Percentiles rank a stretch among this genome's conserved stretches.
Conservation (phyloP, 306 rosid species). For the Trichosanthes cucumerina region DNA sequence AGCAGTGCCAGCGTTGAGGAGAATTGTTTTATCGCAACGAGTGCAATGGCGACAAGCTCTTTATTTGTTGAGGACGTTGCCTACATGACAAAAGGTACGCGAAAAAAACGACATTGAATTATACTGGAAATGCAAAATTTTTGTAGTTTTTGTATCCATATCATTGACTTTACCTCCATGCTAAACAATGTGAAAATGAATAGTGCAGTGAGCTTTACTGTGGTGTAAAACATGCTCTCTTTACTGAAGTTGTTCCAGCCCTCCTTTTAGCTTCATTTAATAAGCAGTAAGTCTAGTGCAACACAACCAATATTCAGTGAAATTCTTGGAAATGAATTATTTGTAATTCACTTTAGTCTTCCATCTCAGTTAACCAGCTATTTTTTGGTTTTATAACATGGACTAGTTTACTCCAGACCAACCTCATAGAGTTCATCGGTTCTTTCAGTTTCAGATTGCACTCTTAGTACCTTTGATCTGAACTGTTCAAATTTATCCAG, state of each 20-base stretch:
- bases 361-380: too few species aligned
- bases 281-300: neutral
- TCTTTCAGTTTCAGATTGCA: too few species aligned
- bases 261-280: neutral
- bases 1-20: conserved; percentile 47
- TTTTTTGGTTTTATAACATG: too few species aligned
- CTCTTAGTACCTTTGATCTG: neutral
- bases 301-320: neutral
- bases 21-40: conserved; percentile 48
- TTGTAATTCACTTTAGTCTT: neutral
- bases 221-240: neutral
- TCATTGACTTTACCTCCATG: neutral
- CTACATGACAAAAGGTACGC: conserved; percentile 21
- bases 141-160: neutral
- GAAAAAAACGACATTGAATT: neutral
- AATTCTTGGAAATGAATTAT: neutral
- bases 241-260: neutral
- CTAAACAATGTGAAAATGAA: neutral
- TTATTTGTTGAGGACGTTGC: conserved; percentile 57
- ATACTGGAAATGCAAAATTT: neutral
- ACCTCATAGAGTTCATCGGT: too few species aligned
- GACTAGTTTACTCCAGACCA: too few species aligned
- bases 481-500: neutral
- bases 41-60: conserved; percentile 74
- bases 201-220: neutral